Conservation (phyloP, 345 rosid genomes). For the Nephelium lappaceum region DNA sequence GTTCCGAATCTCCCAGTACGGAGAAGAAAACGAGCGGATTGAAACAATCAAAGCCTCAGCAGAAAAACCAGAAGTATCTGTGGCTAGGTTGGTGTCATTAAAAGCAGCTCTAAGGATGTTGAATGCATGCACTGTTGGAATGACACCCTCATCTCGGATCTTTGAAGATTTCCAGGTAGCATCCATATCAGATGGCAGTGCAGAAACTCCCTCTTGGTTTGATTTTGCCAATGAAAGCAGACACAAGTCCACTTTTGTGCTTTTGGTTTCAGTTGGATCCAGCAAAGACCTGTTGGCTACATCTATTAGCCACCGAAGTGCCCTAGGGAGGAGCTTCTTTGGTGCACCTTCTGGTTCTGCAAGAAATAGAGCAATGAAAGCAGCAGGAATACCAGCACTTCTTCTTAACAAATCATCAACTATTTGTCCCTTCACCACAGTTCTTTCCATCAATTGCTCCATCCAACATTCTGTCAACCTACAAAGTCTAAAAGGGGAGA, state of each 20-base stretch:
- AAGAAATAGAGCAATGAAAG: conserved; percentile 88
- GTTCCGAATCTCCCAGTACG: conserved; percentile 96
- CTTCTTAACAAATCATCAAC: conserved; percentile 94
- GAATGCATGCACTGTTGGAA: conserved; percentile 95
- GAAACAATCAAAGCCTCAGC: conserved; percentile 89
- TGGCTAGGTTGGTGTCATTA: conserved; percentile 90
- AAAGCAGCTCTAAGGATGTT: conserved; percentile 89
- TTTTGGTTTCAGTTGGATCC: conserved; percentile 33
- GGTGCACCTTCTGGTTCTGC: conserved; percentile 95
- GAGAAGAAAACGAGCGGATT: conserved; percentile 84
- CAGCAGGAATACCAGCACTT: conserved; percentile 99
- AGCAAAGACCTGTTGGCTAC: conserved; percentile 63
- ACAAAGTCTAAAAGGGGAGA: conserved; percentile 65
- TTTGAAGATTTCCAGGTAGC: conserved; percentile 59
- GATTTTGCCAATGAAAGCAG: conserved; percentile 29
- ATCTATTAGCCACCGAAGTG: conserved; percentile 83
- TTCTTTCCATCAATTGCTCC: conserved; percentile 94
- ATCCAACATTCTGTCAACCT: conserved; percentile 91
- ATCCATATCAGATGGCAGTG: conserved; percentile 35
- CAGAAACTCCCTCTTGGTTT: conserved; percentile 33
- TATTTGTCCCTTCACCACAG: conserved; percentile 79
- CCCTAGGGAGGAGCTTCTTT: conserved; percentile 88
- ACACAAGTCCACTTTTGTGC: conserved; percentile 26
- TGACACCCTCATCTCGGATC: conserved; percentile 90
- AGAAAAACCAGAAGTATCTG: conserved; percentile 95